phyloP scores from a whole-genome alignment of 1,284 basidiomycete genomes.

The Somion occarium region DNA sequence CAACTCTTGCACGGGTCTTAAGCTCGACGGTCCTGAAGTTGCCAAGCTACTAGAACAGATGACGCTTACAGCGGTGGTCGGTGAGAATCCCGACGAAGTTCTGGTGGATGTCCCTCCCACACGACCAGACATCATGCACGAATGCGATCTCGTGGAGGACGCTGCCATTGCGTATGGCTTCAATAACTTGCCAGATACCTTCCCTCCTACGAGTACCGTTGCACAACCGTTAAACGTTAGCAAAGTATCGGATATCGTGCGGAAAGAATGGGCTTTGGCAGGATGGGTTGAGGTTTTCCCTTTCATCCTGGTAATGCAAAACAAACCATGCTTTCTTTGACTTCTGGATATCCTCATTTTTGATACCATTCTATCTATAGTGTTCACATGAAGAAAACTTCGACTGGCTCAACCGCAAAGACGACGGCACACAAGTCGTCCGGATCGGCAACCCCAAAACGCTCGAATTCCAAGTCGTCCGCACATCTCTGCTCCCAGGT shows the following conservation, averaged over 20 bases:
- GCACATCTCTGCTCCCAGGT: slow-evolving; percentile 92
- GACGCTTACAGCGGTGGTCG: slow-evolving; percentile 55
- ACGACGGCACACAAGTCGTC: slow-evolving; percentile 80
- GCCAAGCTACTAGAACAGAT: slow-evolving; percentile 71
- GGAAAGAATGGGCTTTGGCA: slow-evolving; percentile 88
- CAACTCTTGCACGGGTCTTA: slow-evolving; percentile 91
- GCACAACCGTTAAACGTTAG: slow-evolving; percentile 90
- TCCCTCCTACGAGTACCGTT: slow-evolving; percentile 94
- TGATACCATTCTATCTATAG: slow-evolving; percentile 33
- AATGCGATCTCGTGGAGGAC: slow-evolving; percentile 98
- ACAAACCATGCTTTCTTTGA: slow-evolving; percentile 2
- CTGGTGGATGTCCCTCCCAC: slow-evolving; percentile 84
- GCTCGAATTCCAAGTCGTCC: slow-evolving; percentile 96
- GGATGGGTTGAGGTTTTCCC: slow-evolving; percentile 97
- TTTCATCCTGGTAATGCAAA: slow-evolving; percentile 75
- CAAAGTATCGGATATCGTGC: slow-evolving; percentile 86
- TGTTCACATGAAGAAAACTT: slow-evolving; percentile 99
- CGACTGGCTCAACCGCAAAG: slow-evolving; percentile 82
- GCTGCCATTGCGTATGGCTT: slow-evolving; percentile 97
- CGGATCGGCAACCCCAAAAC: slow-evolving; percentile 97
- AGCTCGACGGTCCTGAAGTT: slow-evolving; percentile 58
- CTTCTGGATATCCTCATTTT: background rate
- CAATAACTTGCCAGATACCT: slow-evolving; percentile 90
- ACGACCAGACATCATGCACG: slow-evolving; percentile 95
- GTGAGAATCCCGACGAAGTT: slow-evolving; percentile 57